Evolutionary conservation across 345 rosid species (phyloP), one percentile per base, ranked within the genome.

Genomic region (Pistacia integerrima): DNA sequence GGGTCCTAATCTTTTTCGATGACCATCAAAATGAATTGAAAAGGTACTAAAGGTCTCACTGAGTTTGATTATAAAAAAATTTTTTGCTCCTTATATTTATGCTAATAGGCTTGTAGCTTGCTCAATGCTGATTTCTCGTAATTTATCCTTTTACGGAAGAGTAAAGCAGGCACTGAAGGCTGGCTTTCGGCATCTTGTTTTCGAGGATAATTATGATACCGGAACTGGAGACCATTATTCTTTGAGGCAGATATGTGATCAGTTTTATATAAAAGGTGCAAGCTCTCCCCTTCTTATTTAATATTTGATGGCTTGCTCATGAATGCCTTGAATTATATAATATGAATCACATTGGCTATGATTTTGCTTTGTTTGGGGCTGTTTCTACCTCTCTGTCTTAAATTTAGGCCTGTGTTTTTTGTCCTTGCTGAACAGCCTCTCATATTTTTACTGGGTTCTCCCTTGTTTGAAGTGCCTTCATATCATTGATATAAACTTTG

Each of bases 211-310:
- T 78, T 97, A 94, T 71, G 99, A 97, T 79, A 97, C 99, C 22
- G 99, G 99, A 76, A 97, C 97, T 3, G 98, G 98, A 49, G 99
- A 97, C 79, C 98, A 94, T 88, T 97, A 97, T 80, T 97, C 99
- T 28, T 79, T 97, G 79, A 88, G 99, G 82, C 98, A 97, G 84
- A 97, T 94, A 81, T 97, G 99, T 41, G 99, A 97, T 76, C 99
- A 97, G 81, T 85, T 76, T 48, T 94, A 94, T 77, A 85, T 97
- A 70, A 87, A 87, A 91, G 99, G 98, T 91, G 69, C 13, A 18
- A 28, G 60, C 70, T 56, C 73, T 64, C 28, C 41, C 48, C 20
- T n/a, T 33, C 49, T 28, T 74, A 46, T 55, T 55, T 54, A 8
- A 69, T 74, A 44, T 54, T 64, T 52, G 38, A 36, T 74, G 54